phyloP scores from a whole-genome alignment of 2,329 filamentous ascomycete genomes.

The Phyllachora maydis region DNA sequence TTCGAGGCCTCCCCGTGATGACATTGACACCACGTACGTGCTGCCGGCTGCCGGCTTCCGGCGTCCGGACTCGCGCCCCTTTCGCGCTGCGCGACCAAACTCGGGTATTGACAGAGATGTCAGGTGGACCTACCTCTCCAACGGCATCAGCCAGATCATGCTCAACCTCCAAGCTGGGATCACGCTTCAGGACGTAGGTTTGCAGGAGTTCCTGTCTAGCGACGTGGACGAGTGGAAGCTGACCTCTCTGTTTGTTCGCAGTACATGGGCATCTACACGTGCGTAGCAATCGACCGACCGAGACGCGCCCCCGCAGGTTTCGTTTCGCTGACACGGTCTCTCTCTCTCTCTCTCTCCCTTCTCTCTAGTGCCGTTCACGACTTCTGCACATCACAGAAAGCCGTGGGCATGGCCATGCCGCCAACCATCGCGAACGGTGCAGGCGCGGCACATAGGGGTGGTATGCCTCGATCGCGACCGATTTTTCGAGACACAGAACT shows the following conservation, averaged over 20 bases:
- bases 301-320: not conserved
- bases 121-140: conserved; percentile 80
- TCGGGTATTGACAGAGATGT: conserved; percentile 3
- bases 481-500: not conserved
- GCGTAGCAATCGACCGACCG: conserved; percentile 8
- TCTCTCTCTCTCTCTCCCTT: conserved; percentile 13
- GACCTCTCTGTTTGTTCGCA: conserved; percentile 11
- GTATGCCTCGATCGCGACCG: conserved; percentile 3
- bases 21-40: conserved; percentile 19
- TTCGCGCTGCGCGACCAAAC: not conserved
- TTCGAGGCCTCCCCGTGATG: conserved; percentile 37
- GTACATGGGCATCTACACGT: conserved; percentile 98
- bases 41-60: not conserved
- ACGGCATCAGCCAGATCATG: conserved; percentile 86
- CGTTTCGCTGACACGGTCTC: not conserved
- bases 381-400: conserved; percentile 97
- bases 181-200: conserved; percentile 65
- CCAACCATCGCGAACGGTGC: conserved; percentile 7
- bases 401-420: conserved; percentile 37
- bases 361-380: conserved; percentile 67
- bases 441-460: conserved; percentile 4
- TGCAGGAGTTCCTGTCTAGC: not conserved
- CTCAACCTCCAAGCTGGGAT: conserved; percentile 76
- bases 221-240: conserved; percentile 1
- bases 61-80: not conserved